Evolutionary conservation across 2,329 filamentous ascomycete species (phyloP), one percentile per base, ranked within the genome.

Genomic region (Thelonectria discophora): DNA sequence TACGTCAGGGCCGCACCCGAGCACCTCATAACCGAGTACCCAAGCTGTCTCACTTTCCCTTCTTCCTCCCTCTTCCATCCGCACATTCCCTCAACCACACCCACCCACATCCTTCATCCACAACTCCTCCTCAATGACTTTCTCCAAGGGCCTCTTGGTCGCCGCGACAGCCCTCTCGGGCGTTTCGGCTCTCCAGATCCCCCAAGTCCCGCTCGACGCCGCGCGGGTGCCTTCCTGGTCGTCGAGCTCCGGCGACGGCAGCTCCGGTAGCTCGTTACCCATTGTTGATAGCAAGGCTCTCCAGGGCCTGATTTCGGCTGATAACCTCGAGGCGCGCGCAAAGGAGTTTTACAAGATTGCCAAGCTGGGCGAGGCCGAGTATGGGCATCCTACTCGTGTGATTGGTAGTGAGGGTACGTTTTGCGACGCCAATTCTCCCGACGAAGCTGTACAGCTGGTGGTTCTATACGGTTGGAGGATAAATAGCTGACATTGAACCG

Each of bases 361-460:
- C 0, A 80, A 88, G 73, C 78, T 82, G 54, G 82, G 83, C 11
- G 77, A 84, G 62, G 78, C 82, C 2, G 86, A 90, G 64, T 90
- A 87, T 71, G 84, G 85, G 63, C 89, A 89, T 68, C 89, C 89
- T 1, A 92, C 89, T 1, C 83, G 89, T 55, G 89, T 91, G 20
- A 91, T 92, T 65, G 89, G 89, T 30, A 90, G 87, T 64, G 72
- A 83, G 72, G 87, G 87, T 88, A 76, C 54, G 74, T 68, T 58
- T 66, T 48, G 34, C 27, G 11, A 40, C 1, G 12, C 11, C 40
- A n/a, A 51, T 55, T 53, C 21, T 17, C 17, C 27, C 13, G 10
- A 8, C 15, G n/a, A 15, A 4, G 39, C 43, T 18, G 17, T 12
- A 13, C 11, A 21, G 5, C 20, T n/a, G 43, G 6, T 15, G 6